Evolutionary conservation across 805 yeast genomes (phyloP).

Genomic region (Torulaspora maleeae): DNA sequence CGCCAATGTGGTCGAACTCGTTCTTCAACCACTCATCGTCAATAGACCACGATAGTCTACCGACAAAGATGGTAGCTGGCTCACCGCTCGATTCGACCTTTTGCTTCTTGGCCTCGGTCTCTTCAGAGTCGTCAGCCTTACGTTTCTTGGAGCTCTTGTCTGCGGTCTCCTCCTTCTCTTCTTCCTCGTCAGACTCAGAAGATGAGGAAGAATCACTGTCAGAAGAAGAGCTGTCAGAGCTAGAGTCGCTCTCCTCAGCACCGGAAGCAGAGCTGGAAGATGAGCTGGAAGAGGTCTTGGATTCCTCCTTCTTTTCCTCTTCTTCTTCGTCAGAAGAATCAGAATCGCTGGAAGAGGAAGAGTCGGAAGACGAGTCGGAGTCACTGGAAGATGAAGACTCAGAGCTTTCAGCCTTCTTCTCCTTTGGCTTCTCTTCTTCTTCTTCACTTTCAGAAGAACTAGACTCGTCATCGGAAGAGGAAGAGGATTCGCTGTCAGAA

Average conservation of each 20-base stretch:
- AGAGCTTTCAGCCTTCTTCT: conserved; percentile 9
- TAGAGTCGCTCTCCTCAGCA: conserved; percentile 4
- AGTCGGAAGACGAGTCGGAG: conserved; percentile 16
- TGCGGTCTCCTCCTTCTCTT: conserved; percentile 29
- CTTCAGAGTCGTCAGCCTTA: conserved; percentile 36
- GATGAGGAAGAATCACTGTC: conserved; percentile 2
- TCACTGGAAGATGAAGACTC: conserved; percentile 23
- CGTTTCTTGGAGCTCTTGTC: conserved; percentile 33
- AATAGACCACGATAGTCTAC: conserved; percentile 94
- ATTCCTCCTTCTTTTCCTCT: conserved; percentile 32
- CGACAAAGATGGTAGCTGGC: conserved; percentile 89
- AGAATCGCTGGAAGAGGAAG: conserved; percentile 2
- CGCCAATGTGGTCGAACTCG: conserved; percentile 80
- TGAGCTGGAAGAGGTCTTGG: conserved; percentile 39
- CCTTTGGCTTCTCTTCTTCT: neutral
- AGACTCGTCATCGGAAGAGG: conserved; percentile 8
- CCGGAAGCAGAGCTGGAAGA: conserved; percentile 24
- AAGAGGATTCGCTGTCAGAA: conserved; percentile 15
- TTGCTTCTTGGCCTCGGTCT: conserved; percentile 40
- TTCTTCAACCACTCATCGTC: conserved; percentile 91
- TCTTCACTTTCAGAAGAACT: conserved; percentile 33
- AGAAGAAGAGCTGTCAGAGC: conserved; percentile 10
- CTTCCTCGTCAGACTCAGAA: conserved; percentile 22
- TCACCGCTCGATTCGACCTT: conserved; percentile 45
- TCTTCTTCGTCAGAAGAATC: conserved; percentile 34